Conservation (phyloP, 139 green algal genomes). For the Pseudopediastrum boryanum region DNA sequence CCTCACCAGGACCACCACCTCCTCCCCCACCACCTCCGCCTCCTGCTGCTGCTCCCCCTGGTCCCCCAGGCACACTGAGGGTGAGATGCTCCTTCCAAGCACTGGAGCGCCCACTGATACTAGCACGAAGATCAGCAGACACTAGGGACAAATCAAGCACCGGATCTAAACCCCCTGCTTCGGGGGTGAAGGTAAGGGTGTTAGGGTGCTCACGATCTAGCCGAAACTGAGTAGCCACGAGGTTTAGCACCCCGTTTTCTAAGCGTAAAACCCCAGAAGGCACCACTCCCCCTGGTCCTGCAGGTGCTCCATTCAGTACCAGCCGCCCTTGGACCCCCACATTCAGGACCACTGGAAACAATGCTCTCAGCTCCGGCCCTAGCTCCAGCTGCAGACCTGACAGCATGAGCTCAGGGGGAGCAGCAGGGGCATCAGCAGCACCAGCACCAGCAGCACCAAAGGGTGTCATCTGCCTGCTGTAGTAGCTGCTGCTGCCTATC, state of each 20-base stretch:
- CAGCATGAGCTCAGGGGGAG: conserved; percentile 55
- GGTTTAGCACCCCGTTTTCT: conserved; percentile 88
- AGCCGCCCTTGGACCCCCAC: conserved; percentile 77
- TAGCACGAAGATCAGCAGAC: conserved; percentile 72
- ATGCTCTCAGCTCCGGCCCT: conserved; percentile 86
- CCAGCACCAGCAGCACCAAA: neutral
- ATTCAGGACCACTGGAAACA: conserved; percentile 94
- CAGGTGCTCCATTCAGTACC: conserved; percentile 59
- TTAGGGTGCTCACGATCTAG: conserved; percentile 90
- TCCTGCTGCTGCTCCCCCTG: neutral
- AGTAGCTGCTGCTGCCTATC: conserved; percentile 9
- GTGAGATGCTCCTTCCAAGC: conserved; percentile 75
- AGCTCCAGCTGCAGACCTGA: conserved; percentile 64
- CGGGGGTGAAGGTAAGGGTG: conserved; percentile 76
- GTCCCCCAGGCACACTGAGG: conserved; percentile 32
- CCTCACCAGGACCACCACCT: neutral
- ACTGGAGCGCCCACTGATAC: conserved; percentile 72
- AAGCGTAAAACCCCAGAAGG: conserved; percentile 67
- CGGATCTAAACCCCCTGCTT: conserved; percentile 80
- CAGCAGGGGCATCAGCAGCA: conserved; percentile 9
- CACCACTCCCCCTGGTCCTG: conserved; percentile 50
- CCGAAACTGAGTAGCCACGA: conserved; percentile 91
- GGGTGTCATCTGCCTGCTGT: neutral
- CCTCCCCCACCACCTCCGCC: neutral
- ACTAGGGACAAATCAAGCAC: conserved; percentile 71